Base-by-base conservation (phyloP, 345 rosid genomes). In the Balakata baccata region DNA sequence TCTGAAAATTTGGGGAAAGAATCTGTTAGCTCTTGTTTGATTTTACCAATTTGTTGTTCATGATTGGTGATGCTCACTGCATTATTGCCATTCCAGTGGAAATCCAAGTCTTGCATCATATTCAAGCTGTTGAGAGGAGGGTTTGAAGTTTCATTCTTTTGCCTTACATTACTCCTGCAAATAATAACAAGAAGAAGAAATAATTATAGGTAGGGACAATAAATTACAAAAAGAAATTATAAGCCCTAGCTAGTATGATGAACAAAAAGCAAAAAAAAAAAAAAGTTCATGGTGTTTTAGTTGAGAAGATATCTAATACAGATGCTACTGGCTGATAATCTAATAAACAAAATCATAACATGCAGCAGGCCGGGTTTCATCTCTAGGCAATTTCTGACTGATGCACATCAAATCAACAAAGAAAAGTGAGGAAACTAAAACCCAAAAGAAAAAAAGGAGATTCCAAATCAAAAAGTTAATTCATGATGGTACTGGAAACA, bases 1-100 rank as follows among this genome's bases (percentile, higher is more conserved):
- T 89, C 88, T 16, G 93, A 78, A 74, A 87, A 90, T 79, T 74
- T 88, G 39, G 86, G 82, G 63, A 86, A 74, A 49, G 87, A 77
- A 49, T 79, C 84, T 45, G 85, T 63, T 65, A 86, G 72, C 74
- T 85, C 90, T 72, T 86, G 84, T 78, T 87, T 87, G 75, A 85
- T 84, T 78, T 81, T 87, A 38, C 79, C 71, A 60, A 77, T 62
- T 50, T 82, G 79, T 37, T 72, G 75, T 64, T 84, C 78, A 65
- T 67, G 71, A 38, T 61, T 34, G 16, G 9, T 29, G 64, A 29
- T 60, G 1, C 2, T 18, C 12, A 25, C 61, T 57, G 11, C 61
- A 57, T 61, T 29, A 57, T 52, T 71, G 71, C 22, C 65, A 45
- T 22, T 69, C 82, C 85, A 77, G 37, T 82, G 79, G 47, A 81